Percentiles rank a stretch among this genome's conserved stretches.
Evolutionary conservation across 805 yeast species (phyloP).

Genomic region (Lipomyces yamanashiensis): DNA sequence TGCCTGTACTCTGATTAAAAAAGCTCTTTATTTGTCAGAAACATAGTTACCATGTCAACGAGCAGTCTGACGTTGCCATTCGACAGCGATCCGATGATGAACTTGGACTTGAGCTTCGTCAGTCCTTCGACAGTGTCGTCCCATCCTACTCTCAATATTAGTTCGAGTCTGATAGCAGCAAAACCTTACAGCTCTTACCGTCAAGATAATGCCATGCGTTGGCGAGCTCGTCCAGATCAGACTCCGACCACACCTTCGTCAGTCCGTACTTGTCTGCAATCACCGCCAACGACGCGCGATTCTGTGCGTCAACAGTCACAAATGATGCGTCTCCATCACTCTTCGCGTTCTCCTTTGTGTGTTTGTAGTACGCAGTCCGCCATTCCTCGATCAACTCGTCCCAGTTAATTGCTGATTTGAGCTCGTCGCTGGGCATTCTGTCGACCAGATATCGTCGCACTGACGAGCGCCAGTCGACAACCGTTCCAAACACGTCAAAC

Average conservation of each 20-base stretch:
- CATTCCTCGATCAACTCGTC: conserved; percentile 26
- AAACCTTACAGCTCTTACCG: conserved; percentile 25
- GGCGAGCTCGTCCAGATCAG: conserved; percentile 27
- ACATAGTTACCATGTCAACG: conserved; percentile 30
- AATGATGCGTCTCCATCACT: conserved; percentile 4
- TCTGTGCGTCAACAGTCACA: conserved; percentile 27
- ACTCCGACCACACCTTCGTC: conserved; percentile 10
- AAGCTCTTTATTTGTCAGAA: neutral
- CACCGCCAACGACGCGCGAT: conserved; percentile 12
- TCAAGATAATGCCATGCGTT: conserved; percentile 30
- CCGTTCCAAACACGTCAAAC: conserved; percentile 35
- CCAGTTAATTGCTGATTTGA: conserved; percentile 24
- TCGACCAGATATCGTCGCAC: conserved; percentile 12
- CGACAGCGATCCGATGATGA: conserved; percentile 30
- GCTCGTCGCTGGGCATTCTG: conserved; percentile 1
- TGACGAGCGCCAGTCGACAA: conserved; percentile 35
- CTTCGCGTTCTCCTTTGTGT: conserved; percentile 13
- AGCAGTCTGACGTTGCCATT: conserved; percentile 32
- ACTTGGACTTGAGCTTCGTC: conserved; percentile 23
- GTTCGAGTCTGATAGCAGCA: neutral
- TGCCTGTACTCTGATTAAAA: conserved; percentile 19
- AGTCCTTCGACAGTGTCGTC: conserved; percentile 32
- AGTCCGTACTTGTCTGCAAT: conserved; percentile 24
- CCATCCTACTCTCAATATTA: conserved; percentile 26
- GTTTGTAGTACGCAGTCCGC: conserved; percentile 25